A percentile compares a stretch with the other conserved stretches of the same genome.
phyloP scores from a whole-genome alignment of 176 grass and related monocot genomes.

The Chrysopogon serrulatus region DNA sequence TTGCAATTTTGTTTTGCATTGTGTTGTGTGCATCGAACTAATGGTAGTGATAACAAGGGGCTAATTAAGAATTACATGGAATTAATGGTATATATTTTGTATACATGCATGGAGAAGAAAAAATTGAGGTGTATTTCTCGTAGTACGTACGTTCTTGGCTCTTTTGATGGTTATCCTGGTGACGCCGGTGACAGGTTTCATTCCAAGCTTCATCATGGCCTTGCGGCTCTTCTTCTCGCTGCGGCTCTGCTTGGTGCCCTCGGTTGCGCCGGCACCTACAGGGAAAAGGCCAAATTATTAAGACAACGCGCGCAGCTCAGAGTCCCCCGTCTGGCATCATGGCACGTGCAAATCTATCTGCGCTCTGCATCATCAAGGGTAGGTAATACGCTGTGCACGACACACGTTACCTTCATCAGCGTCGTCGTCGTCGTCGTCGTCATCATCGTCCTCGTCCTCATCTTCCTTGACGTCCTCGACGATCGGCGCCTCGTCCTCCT shows the following conservation, averaged over 20 bases:
- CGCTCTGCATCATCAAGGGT: not conserved
- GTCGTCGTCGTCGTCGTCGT: slow-evolving; percentile 37
- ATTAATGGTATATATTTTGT: no score
- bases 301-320: not conserved
- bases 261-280: slow-evolving; percentile 42
- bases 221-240: slow-evolving; percentile 96
- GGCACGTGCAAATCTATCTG: not conserved
- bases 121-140: no score
- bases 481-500: slow-evolving; percentile 48
- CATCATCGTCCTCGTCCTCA: slow-evolving; percentile 25
- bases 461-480: slow-evolving; percentile 80
- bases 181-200: slow-evolving; percentile 81
- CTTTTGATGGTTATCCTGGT: slow-evolving; percentile 78
- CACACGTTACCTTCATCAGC: slow-evolving; percentile 27
- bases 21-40: no score
- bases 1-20: no score
- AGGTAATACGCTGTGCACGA: no score
- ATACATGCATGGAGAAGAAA: not conserved
- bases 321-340: no score
- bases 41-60: not conserved
- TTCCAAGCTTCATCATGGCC: slow-evolving; percentile 94
- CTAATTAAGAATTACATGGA: not conserved
- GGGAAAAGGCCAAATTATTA: not conserved
- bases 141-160: slow-evolving; percentile 84
- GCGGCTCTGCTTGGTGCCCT: slow-evolving; percentile 69